Evolutionary conservation across 2,329 filamentous ascomycete species (phyloP).

Genomic region (Endoconidiophora polonica): DNA sequence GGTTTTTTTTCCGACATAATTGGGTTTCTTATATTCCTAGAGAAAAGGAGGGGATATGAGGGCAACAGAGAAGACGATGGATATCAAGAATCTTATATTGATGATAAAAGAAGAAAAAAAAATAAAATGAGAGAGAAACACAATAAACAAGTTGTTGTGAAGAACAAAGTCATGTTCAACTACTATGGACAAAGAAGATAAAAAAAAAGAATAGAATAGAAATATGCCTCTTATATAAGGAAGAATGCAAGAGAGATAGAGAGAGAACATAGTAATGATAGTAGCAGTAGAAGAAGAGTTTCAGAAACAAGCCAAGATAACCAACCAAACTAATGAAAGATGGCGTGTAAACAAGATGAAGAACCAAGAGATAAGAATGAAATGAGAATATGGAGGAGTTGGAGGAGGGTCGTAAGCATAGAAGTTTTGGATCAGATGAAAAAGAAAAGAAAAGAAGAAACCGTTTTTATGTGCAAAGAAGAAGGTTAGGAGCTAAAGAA

Average conservation of each 20-base stretch:
- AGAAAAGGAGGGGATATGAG: not conserved
- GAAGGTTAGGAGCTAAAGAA: not conserved
- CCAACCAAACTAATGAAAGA: too few species aligned
- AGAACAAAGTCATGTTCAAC: not conserved
- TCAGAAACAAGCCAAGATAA: not conserved
- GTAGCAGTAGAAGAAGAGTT: not conserved
- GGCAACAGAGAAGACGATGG: not conserved
- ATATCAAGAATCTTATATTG: too few species aligned
- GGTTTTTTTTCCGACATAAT: too few species aligned
- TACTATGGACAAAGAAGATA: not conserved
- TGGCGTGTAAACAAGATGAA: too few species aligned
- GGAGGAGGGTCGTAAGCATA: not conserved
- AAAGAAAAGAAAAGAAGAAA: not conserved
- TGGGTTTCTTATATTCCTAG: too few species aligned
- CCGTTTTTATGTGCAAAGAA: slow-evolving; percentile 1
- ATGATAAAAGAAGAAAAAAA: not conserved
- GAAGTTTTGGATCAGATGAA: not conserved
- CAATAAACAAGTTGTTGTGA: not conserved
- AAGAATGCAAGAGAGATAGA: not conserved
- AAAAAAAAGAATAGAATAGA: not conserved
- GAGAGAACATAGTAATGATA: not conserved
- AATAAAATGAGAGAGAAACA: not conserved
- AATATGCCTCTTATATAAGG: not conserved
- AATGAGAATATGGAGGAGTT: not conserved
- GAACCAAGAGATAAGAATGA: too few species aligned